Evolutionary conservation across 2,329 filamentous ascomycete genomes (phyloP).

Genomic region (Botrytis medusae): DNA sequence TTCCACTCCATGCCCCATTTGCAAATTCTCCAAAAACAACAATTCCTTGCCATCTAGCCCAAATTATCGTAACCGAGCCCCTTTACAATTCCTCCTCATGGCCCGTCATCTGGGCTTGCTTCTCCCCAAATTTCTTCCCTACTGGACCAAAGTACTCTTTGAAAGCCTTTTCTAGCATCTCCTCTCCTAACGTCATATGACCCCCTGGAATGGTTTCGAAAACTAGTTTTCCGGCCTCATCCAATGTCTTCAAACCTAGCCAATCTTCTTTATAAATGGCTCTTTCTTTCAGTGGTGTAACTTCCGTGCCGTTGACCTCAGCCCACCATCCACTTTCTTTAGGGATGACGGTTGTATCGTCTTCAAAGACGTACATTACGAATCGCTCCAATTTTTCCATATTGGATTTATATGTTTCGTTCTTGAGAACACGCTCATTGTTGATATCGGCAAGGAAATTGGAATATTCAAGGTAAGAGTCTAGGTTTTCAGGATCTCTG

Average conservation of each 20-base stretch:
- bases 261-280: slow-evolving; percentile 86
- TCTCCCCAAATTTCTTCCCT: slow-evolving; percentile 31
- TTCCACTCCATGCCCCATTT: neutral
- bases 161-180: slow-evolving; percentile 53
- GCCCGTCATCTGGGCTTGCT: neutral
- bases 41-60: neutral
- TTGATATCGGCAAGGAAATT: slow-evolving; percentile 96
- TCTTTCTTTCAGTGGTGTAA: slow-evolving; percentile 67
- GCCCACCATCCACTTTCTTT: slow-evolving; percentile 91
- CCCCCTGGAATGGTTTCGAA: slow-evolving; percentile 72
- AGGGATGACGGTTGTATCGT: slow-evolving; percentile 83
- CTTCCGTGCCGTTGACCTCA: slow-evolving; percentile 73
- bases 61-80: neutral
- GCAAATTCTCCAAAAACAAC: neutral
- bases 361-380: slow-evolving; percentile 85
- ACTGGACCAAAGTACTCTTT: slow-evolving; percentile 46
- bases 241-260: slow-evolving; percentile 79
- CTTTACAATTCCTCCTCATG: slow-evolving; percentile 22
- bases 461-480: slow-evolving; percentile 73
- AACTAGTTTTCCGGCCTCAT: slow-evolving; percentile 73
- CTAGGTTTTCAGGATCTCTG: slow-evolving; percentile 67
- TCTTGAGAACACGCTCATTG: slow-evolving; percentile 81
- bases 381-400: slow-evolving; percentile 71
- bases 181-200: slow-evolving; percentile 78
- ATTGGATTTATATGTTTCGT: slow-evolving; percentile 69